phyloP scores from a whole-genome alignment of 2,329 filamentous ascomycete species.

The Neofusicoccum sp. region DNA sequence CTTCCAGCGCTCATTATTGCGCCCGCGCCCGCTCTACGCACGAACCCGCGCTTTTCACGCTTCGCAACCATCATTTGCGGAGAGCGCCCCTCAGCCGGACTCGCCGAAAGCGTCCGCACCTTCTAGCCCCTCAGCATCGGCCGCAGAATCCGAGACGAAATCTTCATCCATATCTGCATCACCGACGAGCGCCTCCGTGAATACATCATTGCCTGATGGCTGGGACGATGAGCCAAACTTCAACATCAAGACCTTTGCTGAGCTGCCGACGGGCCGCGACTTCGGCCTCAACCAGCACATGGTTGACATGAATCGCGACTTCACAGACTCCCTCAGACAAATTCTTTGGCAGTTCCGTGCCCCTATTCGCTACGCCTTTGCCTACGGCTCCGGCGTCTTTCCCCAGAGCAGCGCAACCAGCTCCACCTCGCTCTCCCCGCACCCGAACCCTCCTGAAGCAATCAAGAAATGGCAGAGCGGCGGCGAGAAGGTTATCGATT shows the following conservation, averaged over 20 bases:
- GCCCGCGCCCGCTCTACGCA: background rate
- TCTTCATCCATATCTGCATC: background rate
- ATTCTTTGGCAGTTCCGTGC: constrained; percentile 87
- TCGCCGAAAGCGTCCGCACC: constrained; percentile 30
- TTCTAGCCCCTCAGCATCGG: constrained; percentile 24
- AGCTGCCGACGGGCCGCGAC: constrained; percentile 70
- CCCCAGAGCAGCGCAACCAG: constrained; percentile 65
- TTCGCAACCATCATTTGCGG: background rate
- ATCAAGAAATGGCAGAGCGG: constrained; percentile 85
- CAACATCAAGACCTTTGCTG: constrained; percentile 71
- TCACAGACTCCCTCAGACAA: constrained; percentile 85
- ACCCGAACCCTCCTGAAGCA: constrained; percentile 79
- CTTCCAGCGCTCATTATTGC: background rate
- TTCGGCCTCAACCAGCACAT: constrained; percentile 98
- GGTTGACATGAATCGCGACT: constrained; percentile 84
- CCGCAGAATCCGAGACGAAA: constrained; percentile 1
- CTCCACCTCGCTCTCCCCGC: constrained; percentile 64
- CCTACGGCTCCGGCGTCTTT: constrained; percentile 96
- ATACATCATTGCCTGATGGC: constrained; percentile 50
- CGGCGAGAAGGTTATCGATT: constrained; percentile 95
- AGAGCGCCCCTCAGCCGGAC: background rate
- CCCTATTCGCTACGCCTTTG: constrained; percentile 94
- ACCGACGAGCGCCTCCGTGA: constrained; percentile 14
- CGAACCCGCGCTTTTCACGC: constrained; percentile 8
- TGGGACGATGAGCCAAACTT: constrained; percentile 79